phyloP scores from a whole-genome alignment of 768 basidiomycete genomes.

The Suillus spraguei region DNA sequence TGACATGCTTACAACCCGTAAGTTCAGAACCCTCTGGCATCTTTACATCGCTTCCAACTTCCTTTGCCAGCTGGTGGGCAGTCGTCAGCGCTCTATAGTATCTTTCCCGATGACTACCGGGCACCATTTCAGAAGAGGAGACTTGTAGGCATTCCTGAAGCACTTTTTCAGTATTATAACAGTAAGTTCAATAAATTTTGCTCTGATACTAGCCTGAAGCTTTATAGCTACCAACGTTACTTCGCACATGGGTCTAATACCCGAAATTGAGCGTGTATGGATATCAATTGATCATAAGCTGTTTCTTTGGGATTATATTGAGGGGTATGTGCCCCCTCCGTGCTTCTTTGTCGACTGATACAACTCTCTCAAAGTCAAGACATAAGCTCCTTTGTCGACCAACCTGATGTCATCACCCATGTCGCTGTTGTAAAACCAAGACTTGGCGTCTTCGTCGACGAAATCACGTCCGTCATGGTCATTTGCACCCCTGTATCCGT shows the following conservation, averaged over 20 bases:
- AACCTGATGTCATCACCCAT: constrained; percentile 85
- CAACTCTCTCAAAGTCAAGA: constrained; percentile 60
- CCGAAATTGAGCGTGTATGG: constrained; percentile 94
- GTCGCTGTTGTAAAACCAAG: constrained; percentile 90
- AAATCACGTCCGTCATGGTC: constrained; percentile 86
- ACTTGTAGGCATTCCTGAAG: constrained; percentile 77
- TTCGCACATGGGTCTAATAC: constrained; percentile 88
- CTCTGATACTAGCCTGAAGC: constrained; percentile 16
- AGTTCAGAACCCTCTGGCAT: constrained; percentile 23
- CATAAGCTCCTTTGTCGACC: constrained; percentile 89
- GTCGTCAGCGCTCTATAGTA: constrained; percentile 76
- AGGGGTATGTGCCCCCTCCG: constrained; percentile 63
- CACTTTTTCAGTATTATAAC: constrained; percentile 76
- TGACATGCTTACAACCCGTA: constrained; percentile 65
- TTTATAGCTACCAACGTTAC: constrained; percentile 63
- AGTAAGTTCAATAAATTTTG: constrained; percentile 44
- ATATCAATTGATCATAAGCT: constrained; percentile 93
- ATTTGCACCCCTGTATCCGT: constrained; percentile 87
- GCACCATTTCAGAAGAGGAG: constrained; percentile 81
- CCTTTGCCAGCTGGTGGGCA: constrained; percentile 53
- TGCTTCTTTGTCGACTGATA: constrained; percentile 8
- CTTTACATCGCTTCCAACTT: constrained; percentile 11
- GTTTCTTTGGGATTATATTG: constrained; percentile 95
- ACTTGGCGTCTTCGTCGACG: constrained; percentile 86
- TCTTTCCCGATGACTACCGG: constrained; percentile 76